Evolutionary conservation across 352 stramenopile genomes (phyloP).

Genomic region (Globisporangium apiculatum): DNA sequence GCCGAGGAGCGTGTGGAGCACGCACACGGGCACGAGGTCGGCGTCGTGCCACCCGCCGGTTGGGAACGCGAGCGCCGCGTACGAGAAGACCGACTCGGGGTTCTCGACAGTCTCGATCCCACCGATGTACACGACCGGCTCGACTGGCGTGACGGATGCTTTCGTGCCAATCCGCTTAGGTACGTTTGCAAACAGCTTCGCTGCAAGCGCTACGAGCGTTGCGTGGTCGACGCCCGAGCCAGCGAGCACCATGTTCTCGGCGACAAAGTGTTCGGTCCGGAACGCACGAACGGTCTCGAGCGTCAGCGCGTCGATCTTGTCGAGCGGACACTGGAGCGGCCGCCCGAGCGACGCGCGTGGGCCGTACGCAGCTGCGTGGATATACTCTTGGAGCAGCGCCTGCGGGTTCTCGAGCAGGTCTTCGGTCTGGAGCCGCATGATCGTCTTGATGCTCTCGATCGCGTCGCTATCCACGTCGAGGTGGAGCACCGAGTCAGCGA

Average conservation of each 20-base stretch:
- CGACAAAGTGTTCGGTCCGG: conserved; percentile 70
- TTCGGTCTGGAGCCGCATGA: conserved; percentile 92
- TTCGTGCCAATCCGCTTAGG: conserved; percentile 17
- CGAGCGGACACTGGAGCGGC: conserved; percentile 70
- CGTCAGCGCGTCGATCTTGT: conserved; percentile 72
- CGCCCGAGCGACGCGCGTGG: conserved; percentile 59
- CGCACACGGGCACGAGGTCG: conserved; percentile 94
- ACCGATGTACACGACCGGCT: conserved; percentile 56
- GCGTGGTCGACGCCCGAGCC: conserved; percentile 95
- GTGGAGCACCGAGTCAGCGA: conserved; percentile 86
- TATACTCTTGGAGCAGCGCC: conserved; percentile 73
- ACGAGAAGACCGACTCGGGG: conserved; percentile 72
- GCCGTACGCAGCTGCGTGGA: conserved; percentile 88
- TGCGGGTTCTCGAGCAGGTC: conserved; percentile 87
- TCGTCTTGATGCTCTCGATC: conserved; percentile 89
- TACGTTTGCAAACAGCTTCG: conserved; percentile 86
- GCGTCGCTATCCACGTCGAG: conserved; percentile 77
- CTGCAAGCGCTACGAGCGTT: conserved; percentile 84
- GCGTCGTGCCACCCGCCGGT: conserved; percentile 95
- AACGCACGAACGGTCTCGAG: conserved; percentile 72
- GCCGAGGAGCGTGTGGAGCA: conserved; percentile 97
- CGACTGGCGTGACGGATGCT: conserved; percentile 19
- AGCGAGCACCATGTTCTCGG: conserved; percentile 88
- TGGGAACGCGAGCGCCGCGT: conserved; percentile 94
- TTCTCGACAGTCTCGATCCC: conserved; percentile 62